Percentiles rank a stretch among this genome's conserved stretches.
These are phyloP conservation scores for Pelargonium nanum DNA, from an alignment of 345 rosid species.

Conservation along the genomic window DNA sequence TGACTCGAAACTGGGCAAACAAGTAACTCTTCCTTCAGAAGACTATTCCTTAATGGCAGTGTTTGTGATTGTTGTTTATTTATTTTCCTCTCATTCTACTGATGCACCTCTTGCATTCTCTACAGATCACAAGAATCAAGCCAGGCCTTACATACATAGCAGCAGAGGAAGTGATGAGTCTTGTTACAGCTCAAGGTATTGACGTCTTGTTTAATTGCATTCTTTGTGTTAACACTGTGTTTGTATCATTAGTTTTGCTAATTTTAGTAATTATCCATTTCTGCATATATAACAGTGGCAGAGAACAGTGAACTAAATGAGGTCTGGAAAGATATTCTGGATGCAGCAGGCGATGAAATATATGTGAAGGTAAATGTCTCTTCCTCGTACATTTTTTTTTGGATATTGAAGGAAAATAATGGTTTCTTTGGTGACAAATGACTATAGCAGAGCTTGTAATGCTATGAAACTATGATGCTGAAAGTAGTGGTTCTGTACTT, in stretches of 20 bases:
- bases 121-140: constrained; percentile 69
- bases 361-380: constrained; percentile 60
- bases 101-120: constrained; percentile 9
- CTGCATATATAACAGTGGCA: constrained; percentile 52
- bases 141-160: constrained; percentile 82
- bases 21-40: constrained; percentile 34
- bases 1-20: constrained; percentile 87
- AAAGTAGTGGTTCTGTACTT: too few relatives aligned
- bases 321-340: constrained; percentile 88
- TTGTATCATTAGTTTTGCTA: constrained; percentile 1
- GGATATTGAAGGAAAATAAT: background rate
- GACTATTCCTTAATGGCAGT: constrained; percentile 10
- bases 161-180: constrained; percentile 94
- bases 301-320: constrained; percentile 74
- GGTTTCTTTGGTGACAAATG: too few relatives aligned
- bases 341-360: constrained; percentile 94
- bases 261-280: constrained; percentile 2
- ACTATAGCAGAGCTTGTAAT: too few relatives aligned
- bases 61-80: constrained; percentile 3
- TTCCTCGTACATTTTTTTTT: background rate
- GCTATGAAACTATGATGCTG: too few relatives aligned
- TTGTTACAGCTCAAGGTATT: constrained; percentile 95
- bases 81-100: background rate
- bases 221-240: constrained; percentile 1
- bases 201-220: background rate